phyloP scores from a whole-genome alignment of 768 basidiomycete genomes.

The Heimioporus sp. region DNA sequence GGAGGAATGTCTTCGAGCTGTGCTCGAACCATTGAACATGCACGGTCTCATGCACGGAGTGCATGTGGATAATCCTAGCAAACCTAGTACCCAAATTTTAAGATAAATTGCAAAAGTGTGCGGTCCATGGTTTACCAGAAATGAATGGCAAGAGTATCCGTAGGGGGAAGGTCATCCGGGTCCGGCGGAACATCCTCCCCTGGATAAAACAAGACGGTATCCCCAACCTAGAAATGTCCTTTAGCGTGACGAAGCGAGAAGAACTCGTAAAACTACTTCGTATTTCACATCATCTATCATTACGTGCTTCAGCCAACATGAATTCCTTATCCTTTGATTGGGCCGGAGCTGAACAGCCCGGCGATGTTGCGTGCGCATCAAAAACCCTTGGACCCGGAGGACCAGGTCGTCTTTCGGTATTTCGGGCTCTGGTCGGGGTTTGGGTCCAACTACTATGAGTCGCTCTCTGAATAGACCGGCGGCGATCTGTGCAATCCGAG shows the following conservation, averaged over 20 bases:
- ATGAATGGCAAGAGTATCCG: slow-evolving; percentile 49
- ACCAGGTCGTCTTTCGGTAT: slow-evolving; percentile 8
- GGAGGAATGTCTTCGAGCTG: slow-evolving; percentile 56
- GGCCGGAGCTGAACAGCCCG: slow-evolving; percentile 17
- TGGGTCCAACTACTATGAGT: slow-evolving; percentile 52
- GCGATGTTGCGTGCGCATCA: slow-evolving; percentile 15
- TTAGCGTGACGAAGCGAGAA: not conserved
- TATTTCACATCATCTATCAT: slow-evolving; percentile 45
- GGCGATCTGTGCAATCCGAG: slow-evolving; percentile 52
- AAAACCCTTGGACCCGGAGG: slow-evolving; percentile 20
- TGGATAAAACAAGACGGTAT: slow-evolving; percentile 54
- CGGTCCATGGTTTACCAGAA: slow-evolving; percentile 52
- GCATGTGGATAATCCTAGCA: slow-evolving; percentile 57
- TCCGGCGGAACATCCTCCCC: slow-evolving; percentile 36
- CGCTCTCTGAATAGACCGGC: slow-evolving; percentile 51
- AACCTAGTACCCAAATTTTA: slow-evolving; percentile 52
- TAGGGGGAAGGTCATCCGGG: slow-evolving; percentile 32
- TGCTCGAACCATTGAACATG: slow-evolving; percentile 81
- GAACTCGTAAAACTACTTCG: slow-evolving; percentile 31
- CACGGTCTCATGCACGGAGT: slow-evolving; percentile 38
- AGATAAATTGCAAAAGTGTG: not conserved
- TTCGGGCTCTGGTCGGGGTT: slow-evolving; percentile 20
- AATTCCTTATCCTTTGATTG: slow-evolving; percentile 35
- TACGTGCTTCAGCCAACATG: slow-evolving; percentile 39
- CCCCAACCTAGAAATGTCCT: slow-evolving; percentile 50